Evolutionary conservation across 2,329 filamentous ascomycete species (phyloP), one percentile per base, ranked within the genome.

Genomic region (Colletotrichum sp.): DNA sequence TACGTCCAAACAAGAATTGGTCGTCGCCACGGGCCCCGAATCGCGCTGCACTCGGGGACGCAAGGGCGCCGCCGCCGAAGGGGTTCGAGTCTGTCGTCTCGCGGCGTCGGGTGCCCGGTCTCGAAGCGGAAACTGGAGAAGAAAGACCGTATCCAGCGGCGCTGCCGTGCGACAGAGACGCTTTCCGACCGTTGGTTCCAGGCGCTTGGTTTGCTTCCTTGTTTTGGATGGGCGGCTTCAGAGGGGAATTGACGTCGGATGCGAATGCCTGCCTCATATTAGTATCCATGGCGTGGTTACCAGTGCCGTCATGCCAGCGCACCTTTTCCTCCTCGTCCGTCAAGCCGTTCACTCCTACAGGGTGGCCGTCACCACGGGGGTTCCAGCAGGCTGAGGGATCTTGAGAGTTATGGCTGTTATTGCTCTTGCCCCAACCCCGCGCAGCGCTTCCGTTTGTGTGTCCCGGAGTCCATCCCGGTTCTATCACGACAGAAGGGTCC

Each of bases 341-440:
- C 91, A 98, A 92, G 59, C 94, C 92, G 77, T 92, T 89, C 78
- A 98, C 84, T 34, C 92, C 92, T 78, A 98, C 88, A 8, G 96
- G 95, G 78, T 91, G 90, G 60, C 92, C 89, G 69, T 90, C 90
- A 28, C 94, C 95, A 75, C 90, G 90, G 74, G 90, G 86, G 82
- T 98, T 95, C 97, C 96, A 99, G 84, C 96, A 99, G 57, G 96
- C 92, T 77, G 97, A 95, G n/a, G 96, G 95, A 60, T 96, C 96
- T 81, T 94, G 92, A 74, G 93, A 93, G 77, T 90, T 88, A 78
- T 95, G 94, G 75, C 90, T 90, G 78, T 98, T 96, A 74, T 91
- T 91, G 79, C 89, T 90, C 84, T 96, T 95, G 67, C 94, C 94
- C 95, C 95, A 98, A 70, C 91, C 90, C 83, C 92, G 85, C 84